These are phyloP conservation scores for Hapsidospora chrysogenum DNA, from an alignment of 495 filamentous ascomycete genomes.

Conservation along the genomic window DNA sequence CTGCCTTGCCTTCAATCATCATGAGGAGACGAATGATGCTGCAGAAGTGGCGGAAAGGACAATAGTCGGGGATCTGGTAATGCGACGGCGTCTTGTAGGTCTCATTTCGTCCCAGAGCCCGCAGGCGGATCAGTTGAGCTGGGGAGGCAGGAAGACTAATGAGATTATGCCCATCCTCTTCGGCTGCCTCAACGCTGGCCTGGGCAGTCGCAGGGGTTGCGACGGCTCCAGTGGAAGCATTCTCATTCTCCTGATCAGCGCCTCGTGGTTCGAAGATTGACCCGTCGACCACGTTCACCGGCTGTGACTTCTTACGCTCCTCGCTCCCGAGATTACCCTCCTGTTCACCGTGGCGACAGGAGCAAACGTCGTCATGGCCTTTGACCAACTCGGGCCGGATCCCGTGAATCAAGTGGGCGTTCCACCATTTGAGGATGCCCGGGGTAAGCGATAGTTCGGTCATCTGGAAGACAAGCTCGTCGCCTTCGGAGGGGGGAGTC, in stretches of 20 bases:
- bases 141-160: background rate
- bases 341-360: background rate
- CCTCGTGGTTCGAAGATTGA: too few relatives aligned
- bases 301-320: conserved; percentile 1
- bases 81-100: conserved; percentile 5
- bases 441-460: conserved; percentile 40
- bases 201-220: background rate
- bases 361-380: conserved; percentile 19
- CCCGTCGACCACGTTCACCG: background rate
- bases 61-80: conserved; percentile 36
- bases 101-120: background rate
- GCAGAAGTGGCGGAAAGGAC: conserved; percentile 39
- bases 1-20: conserved; percentile 28
- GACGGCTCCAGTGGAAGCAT: background rate
- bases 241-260: background rate
- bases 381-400: conserved; percentile 14
- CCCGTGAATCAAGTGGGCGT: conserved; percentile 18
- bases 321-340: conserved; percentile 12
- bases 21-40: conserved; percentile 41
- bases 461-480: conserved; percentile 39
- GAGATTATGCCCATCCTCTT: background rate
- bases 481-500: conserved; percentile 39
- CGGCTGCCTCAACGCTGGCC: background rate
- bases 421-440: conserved; percentile 30
- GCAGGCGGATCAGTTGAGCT: background rate